phyloP scores from a whole-genome alignment of 495 filamentous ascomycete species.

The Saxophila tyrrhenica region DNA sequence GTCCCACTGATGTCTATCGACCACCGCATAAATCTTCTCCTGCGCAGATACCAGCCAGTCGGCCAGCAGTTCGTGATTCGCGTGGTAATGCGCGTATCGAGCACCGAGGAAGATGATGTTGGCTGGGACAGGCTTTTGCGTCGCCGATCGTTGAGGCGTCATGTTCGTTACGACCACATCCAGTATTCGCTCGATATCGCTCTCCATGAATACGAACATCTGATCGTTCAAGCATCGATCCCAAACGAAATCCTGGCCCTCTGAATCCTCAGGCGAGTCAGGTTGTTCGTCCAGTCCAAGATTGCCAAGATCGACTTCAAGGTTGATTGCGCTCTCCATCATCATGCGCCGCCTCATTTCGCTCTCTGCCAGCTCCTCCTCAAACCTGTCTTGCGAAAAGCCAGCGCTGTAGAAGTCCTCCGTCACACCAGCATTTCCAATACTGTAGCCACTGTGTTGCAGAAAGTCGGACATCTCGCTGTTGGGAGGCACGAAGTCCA shows the following conservation, averaged over 20 bases:
- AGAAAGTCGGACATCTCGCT: conserved; percentile 95
- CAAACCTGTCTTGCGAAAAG: conserved; percentile 85
- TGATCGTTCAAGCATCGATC: conserved; percentile 90
- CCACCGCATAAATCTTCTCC: conserved; percentile 92
- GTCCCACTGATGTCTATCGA: conserved; percentile 92
- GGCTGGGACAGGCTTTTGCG: conserved; percentile 93
- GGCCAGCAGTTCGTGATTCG: conserved; percentile 70
- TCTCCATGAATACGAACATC: conserved; percentile 99
- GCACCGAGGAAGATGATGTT: conserved; percentile 95
- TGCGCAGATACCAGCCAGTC: conserved; percentile 75
- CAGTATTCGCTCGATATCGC: conserved; percentile 76
- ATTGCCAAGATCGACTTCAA: conserved; percentile 94
- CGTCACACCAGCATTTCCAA: conserved; percentile 73
- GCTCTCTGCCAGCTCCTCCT: conserved; percentile 94
- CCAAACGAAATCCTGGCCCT: conserved; percentile 96
- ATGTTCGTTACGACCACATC: conserved; percentile 97
- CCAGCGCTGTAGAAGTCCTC: conserved; percentile 95
- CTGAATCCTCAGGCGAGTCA: conserved; percentile 74
- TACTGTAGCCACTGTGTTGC: conserved; percentile 82
- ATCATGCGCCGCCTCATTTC: conserved; percentile 96
- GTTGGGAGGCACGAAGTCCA: conserved; percentile 87
- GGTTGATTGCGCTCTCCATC: conserved; percentile 97
- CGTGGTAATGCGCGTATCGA: conserved; percentile 93
- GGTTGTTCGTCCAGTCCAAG: conserved; percentile 92
- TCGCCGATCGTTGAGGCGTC: conserved; percentile 87